Conservation (phyloP, 257 asterid genomes). For the Eucommia ulmoides region DNA sequence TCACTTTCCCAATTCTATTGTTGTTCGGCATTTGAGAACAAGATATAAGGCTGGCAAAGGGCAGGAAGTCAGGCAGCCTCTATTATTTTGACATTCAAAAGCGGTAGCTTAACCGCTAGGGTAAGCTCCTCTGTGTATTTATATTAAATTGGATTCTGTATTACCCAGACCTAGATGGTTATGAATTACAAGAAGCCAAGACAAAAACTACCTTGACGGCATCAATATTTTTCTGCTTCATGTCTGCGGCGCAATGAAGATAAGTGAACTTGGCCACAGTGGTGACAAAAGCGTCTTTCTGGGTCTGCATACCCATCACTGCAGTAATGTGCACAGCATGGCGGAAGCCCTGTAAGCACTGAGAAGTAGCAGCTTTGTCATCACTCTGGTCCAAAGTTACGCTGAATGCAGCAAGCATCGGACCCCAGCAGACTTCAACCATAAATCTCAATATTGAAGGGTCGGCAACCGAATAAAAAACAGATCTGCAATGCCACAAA, state of each 20-base stretch:
- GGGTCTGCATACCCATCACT: conserved; percentile 93
- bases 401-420: conserved; percentile 97
- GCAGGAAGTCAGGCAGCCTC: too few species aligned
- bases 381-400: conserved; percentile 96
- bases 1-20: too few species aligned
- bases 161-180: too few species aligned
- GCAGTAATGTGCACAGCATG: conserved; percentile 95
- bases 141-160: too few species aligned
- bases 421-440: conserved; percentile 99
- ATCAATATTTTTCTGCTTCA: conserved; percentile 97
- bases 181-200: neutral
- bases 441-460: conserved; percentile 88
- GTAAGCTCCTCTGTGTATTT: too few species aligned
- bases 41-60: too few species aligned
- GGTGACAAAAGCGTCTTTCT: conserved; percentile 96
- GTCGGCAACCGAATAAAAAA: conserved; percentile 73
- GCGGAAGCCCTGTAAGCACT: conserved; percentile 86
- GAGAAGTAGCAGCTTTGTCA: conserved; percentile 83
- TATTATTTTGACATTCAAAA: too few species aligned
- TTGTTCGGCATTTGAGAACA: too few species aligned
- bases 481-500: conserved; percentile 41
- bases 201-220: conserved; percentile 71
- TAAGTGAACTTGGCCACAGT: conserved; percentile 93
- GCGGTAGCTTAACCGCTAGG: too few species aligned
- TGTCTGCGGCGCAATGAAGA: conserved; percentile 98